Base-by-base conservation (phyloP, 805 yeast genomes). In the Monosporozyma unispora region DNA sequence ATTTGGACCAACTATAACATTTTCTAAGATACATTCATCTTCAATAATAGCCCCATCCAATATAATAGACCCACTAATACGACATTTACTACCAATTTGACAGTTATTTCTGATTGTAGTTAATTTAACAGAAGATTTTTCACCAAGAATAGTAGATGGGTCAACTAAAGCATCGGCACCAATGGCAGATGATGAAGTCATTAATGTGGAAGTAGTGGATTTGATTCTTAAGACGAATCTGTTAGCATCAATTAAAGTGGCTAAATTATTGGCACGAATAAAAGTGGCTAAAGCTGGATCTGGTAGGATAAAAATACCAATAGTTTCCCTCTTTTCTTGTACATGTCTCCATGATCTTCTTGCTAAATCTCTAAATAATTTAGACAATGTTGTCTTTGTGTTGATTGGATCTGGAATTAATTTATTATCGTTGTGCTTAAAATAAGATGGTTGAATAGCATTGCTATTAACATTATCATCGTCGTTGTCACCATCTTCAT, bases 301-400 rank as follows among this genome's bases (percentile, higher is more conserved):
- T 3, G 96, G 96, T 25, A 90, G 63, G 22, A 82, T 75, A 54
- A 84, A 77, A 57, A 91, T 71, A 3, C 84, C 84, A 16, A 93
- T 77, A 0, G 82, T 77, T 49, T 81, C 87, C 53, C 73, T 73
- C 9, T 44, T 22, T 9, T 67, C 62, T 5, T 61, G 58, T 0
- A 84, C 73, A 62, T 89, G 96, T 58, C 77, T 78, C 99, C 99
- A 93, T 1, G 96, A 83, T 54, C 95, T 79, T 66, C 98, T 79
- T 3, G 95, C 95, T 50, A 91, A 68, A 60, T 89, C 96, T 60
- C 98, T 79, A 40, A 89, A 77, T 22, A 90, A 74, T 60, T 85
- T 85, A 21, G 77, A 76, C 35, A 81, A 68, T 4, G 88, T 74
- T 54, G 80, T 74, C 50, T 69, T 69, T 22, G 60, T 58, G 44